Base-by-base conservation (phyloP, 2,329 filamentous ascomycete species). In the Xylariaceae sp. region DNA sequence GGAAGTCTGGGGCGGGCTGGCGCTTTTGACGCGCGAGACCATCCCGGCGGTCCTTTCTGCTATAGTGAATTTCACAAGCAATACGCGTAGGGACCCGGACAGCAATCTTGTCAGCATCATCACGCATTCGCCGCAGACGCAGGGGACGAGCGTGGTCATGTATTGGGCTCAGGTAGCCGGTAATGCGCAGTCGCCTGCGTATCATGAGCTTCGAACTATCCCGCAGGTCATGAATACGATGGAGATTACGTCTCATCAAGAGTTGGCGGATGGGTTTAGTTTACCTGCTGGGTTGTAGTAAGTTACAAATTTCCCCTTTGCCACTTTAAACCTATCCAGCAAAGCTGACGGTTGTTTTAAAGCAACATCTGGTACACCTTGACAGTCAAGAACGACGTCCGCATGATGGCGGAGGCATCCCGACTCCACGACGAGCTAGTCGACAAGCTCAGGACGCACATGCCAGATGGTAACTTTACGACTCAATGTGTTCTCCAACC, bases 401-500 rank as follows among this genome's bases (percentile, higher is more conserved):
- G 43, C 1, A 60, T 60, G 27, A 46, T 61, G 7, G 3, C 3
- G 1, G 59, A 61, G 32, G 57, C 57, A 1, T 32, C 42, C 0
- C 53, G 58, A 8, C 49, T 60, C 0, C 57, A 59, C 43, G 37
- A 57, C 2, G 8, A 1, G 0, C 40, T 59, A 7, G 54, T 59
- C 2, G 35, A 37, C 0, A 55, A 59, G 3, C 11, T 61, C 3
- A 45, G 53, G 30, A 12, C 40, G 4, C 42, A 52, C 12, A 32
- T 57, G 11, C 12, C 56, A 0, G 49, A 57, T 3, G 51, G 50
- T 9, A 56, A 62, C 34, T 62, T 63, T 48, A 50, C 11, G 6
- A 59, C 54, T 0, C 61, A 59, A 30, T 60, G 59, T 26, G 39
- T 60, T 5, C 53, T 63, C 39, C 58, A 57, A 47, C 52, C 58